Evolutionary conservation across 306 rosid genomes (phyloP).

Genomic region (Vigna hirtella): DNA sequence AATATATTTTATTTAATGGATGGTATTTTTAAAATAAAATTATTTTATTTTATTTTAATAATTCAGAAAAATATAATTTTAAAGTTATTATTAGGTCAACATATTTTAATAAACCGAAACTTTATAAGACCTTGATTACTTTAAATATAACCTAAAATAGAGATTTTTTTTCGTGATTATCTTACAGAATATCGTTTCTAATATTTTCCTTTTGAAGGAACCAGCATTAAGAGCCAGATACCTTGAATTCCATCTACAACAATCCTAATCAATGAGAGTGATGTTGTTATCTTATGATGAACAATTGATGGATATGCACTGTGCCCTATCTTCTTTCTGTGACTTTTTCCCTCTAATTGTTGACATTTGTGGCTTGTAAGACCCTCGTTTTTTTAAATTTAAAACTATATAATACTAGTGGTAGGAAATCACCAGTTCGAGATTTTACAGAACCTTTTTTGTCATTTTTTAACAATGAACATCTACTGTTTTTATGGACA

Average conservation of each 20-base stretch:
- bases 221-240: background rate
- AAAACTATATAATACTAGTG: background rate
- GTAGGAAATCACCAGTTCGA: background rate
- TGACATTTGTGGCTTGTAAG: background rate
- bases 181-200: background rate
- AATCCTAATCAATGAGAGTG: slow-evolving; percentile 2
- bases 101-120: too few species aligned
- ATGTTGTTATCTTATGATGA: background rate
- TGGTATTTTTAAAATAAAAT: too few species aligned
- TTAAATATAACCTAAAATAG: too few species aligned
- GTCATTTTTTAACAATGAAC: background rate
- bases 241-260: background rate
- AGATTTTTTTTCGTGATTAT: background rate
- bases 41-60: too few species aligned
- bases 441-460: background rate
- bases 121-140: too few species aligned
- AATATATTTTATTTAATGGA: too few species aligned
- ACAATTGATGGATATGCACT: slow-evolving; percentile 17
- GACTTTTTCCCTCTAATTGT: background rate
- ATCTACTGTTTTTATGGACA: too few species aligned
- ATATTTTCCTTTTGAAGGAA: background rate
- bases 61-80: too few species aligned
- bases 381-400: background rate
- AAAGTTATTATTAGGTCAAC: too few species aligned
- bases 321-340: background rate